Evolutionary conservation across 2,329 filamentous ascomycete genomes (phyloP).

Genomic region (Sphaerulina vaccinii): DNA sequence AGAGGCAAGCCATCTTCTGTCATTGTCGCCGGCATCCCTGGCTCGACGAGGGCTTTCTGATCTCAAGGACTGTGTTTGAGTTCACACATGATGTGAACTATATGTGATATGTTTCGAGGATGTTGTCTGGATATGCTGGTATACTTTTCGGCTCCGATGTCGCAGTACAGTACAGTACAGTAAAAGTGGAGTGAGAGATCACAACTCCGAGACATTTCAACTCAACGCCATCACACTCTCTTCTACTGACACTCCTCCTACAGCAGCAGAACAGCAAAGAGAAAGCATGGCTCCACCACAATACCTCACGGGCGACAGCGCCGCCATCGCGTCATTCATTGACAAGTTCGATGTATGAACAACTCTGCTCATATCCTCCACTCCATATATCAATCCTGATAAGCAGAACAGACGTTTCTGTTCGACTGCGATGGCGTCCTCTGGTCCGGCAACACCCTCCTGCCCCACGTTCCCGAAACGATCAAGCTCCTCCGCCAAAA

Average conservation of each 20-base stretch:
- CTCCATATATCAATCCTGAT: slow-evolving; percentile 13
- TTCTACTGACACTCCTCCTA: background rate
- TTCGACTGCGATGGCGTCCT: slow-evolving; percentile 98
- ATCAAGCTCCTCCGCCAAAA: slow-evolving; percentile 76
- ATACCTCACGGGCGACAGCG: slow-evolving; percentile 75
- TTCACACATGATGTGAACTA: too few species aligned
- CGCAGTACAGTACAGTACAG: background rate
- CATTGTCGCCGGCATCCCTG: slow-evolving; percentile 6
- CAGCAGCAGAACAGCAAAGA: background rate
- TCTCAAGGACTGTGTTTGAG: too few species aligned
- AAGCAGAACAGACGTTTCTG: slow-evolving; percentile 68
- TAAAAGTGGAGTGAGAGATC: background rate
- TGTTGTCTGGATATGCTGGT: background rate
- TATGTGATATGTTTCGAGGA: too few species aligned
- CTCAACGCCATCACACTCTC: background rate
- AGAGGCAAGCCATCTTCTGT: background rate
- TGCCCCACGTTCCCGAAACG: slow-evolving; percentile 80
- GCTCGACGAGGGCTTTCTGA: too few species aligned
- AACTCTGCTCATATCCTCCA: background rate
- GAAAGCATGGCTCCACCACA: slow-evolving; percentile 13
- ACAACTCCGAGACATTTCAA: background rate
- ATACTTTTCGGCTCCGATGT: background rate
- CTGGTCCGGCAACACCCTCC: slow-evolving; percentile 92
- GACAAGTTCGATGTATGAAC: slow-evolving; percentile 78
- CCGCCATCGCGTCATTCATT: slow-evolving; percentile 77